Conservation (phyloP, 345 rosid species). For the Orychophragmus violaceus region DNA sequence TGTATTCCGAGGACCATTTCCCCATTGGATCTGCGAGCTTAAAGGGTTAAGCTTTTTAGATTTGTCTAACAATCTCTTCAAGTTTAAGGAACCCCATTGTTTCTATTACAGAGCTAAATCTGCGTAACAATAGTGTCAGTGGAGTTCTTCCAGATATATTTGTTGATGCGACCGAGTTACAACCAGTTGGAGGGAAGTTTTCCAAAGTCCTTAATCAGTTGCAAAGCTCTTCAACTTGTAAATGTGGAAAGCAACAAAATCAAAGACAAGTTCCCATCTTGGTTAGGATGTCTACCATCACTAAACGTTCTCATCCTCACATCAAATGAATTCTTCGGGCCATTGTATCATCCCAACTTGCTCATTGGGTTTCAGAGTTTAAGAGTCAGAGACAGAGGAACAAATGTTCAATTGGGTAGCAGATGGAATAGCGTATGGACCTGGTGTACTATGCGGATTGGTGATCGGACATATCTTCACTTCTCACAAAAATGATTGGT, state of each 20-base stretch:
- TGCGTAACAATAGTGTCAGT: background rate
- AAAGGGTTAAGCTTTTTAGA: conserved; percentile 25
- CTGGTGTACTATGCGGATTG: background rate
- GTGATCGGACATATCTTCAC: background rate
- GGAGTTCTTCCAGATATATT: conserved; percentile 16
- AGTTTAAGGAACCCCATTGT: background rate
- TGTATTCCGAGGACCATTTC: background rate
- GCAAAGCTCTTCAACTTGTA: background rate
- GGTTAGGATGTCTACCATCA: background rate
- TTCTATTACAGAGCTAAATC: background rate
- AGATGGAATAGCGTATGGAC: background rate
- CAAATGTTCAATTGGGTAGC: background rate
- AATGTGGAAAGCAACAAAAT: background rate
- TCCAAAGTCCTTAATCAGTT: background rate
- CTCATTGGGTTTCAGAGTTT: background rate
- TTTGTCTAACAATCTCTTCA: conserved; percentile 37
- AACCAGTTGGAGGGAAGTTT: conserved; percentile 28
- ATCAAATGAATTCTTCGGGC: background rate
- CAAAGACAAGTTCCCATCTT: background rate
- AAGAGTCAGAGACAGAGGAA: background rate
- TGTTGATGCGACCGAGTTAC: background rate
- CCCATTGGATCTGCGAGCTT: background rate
- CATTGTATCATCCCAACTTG: background rate
- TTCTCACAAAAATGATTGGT: background rate
- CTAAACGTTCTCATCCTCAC: background rate